Evolutionary conservation across 257 asterid species (phyloP), one percentile per base, ranked within the genome.

Genomic region (Scutellaria minor): DNA sequence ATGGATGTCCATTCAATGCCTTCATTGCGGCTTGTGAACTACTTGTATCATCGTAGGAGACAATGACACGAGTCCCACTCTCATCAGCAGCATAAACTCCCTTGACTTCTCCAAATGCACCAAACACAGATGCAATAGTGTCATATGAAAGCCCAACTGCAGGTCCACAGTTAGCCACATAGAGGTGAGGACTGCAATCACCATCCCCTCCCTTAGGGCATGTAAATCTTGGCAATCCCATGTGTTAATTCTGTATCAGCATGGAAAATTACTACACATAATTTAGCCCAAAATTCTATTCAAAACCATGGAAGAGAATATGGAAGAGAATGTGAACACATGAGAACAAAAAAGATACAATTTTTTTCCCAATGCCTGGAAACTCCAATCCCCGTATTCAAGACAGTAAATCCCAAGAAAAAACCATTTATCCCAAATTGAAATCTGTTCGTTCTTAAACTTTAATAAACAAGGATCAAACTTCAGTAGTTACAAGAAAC

Each of bases 131-230:
- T 10, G 85, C 83, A 77, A 94, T 88, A 31, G 77, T 46, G 7
- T 90, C 95, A 39, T 83, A 75, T 1, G 97, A 84, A 47, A 89
- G 81, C 39, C 97, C 99, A 45, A 94, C 90, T 1, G 93, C 89
- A 5, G 99, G 99, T 18, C 99, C 99, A 75, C 98, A 94, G 74
- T 94, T 94, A 27, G 98, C 98, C 62, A 94, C 95, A 58, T 82
- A 94, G 20, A 94, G 90, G 79, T 91, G 94, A 60, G 95, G 85
- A 71, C 96, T 91, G 9, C 72, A 73, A 8, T 75, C 85, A 3
- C 65, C 67, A 5, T 64, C 79, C 67, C 85, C 83, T 67, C 80
- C 84, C 78, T 79, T 88, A 65, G 97, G 99, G 64, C 89, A 82
- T 7, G 77, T 75, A 76, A 94, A 91, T 81, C 95, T 91, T 1